Base-by-base conservation (phyloP, 1,284 basidiomycete genomes). In the Ustilago vetiveriae region DNA sequence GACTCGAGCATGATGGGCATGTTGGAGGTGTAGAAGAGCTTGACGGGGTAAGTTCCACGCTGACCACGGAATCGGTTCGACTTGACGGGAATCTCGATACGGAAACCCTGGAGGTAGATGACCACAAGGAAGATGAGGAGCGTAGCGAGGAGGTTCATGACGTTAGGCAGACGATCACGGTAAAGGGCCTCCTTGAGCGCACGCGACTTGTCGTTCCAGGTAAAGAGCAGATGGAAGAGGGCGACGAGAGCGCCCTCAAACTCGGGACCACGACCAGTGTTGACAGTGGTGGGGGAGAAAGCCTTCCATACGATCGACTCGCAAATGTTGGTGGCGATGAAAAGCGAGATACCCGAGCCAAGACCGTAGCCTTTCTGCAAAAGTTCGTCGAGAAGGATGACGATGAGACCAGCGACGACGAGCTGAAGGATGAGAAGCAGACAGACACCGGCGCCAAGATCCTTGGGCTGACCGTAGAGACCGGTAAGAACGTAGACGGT, bases 1-100 rank as follows among this genome's bases (percentile, higher is more conserved):
- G 88, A 90, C 84, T 98, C 92, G 72, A 98, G 88, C 95, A 98
- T 98, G 86, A 98, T 98, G 68, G 95, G 94, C 95, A 98, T 98
- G 87, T 98, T 98, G 69, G 89, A 90, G 22, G 95, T 98, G 86
- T 98, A 98, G 86, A 98, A 98, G 40, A 98, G 88, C 86, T 98
- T 98, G 85, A 98, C 88, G 58, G 96, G 95, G 86, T 96, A 98
- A 32, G 89, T 88, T 42, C 92, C 94, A 44, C 93, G 88, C 84
- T 98, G 94, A 27, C 96, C 95, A 68, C 94, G 88, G 90, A 94
- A 94, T 72, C 89, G 88, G 86, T 93, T 94, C 84, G 89, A 91
- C 88, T 98, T 98, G 83, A 98, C 92, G 16, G 95, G 95, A 81
- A 98, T 98, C 83, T 98, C 95, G 75, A 98, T 91, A 63, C 95